Conservation (phyloP, 768 basidiomycete species). For the Psilocybe azurescens region DNA sequence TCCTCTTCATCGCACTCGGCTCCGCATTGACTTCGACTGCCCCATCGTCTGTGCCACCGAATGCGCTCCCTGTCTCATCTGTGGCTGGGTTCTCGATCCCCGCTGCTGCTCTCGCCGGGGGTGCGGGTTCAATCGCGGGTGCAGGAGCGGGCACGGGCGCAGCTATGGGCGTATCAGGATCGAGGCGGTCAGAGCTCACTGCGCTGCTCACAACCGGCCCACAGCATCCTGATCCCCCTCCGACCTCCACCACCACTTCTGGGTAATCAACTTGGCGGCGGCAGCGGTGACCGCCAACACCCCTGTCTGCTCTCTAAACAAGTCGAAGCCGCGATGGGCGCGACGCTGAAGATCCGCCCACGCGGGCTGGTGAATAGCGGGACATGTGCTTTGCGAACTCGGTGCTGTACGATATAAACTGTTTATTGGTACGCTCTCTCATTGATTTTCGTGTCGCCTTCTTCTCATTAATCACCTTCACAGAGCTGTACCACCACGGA, state of each 20-base stretch:
- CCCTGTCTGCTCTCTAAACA: no score
- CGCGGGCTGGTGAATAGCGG: constrained; percentile 92
- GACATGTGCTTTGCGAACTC: constrained; percentile 98
- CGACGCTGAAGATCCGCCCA: constrained; percentile 49
- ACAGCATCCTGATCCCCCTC: constrained; percentile 16
- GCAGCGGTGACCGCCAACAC: no score
- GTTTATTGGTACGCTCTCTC: constrained; percentile 69
- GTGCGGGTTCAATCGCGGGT: constrained; percentile 22
- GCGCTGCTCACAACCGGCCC: constrained; percentile 54
- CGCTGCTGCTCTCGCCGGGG: constrained; percentile 39
- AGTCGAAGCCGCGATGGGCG: background rate
- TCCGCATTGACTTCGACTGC: constrained; percentile 31
- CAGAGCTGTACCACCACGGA: constrained; percentile 94
- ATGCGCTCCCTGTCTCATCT: constrained; percentile 68
- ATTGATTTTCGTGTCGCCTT: background rate
- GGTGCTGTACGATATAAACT: constrained; percentile 82
- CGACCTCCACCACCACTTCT: no score
- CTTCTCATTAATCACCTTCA: background rate
- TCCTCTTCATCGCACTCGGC: constrained; percentile 2
- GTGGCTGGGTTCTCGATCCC: constrained; percentile 79
- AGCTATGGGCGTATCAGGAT: constrained; percentile 27
- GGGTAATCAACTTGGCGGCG: constrained; percentile 16
- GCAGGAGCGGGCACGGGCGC: background rate
- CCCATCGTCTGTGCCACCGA: constrained; percentile 32
- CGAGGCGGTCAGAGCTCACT: constrained; percentile 55